Base-by-base conservation (phyloP, 1,139 yeast species). In the Nakaseomyces nivariensis region DNA sequence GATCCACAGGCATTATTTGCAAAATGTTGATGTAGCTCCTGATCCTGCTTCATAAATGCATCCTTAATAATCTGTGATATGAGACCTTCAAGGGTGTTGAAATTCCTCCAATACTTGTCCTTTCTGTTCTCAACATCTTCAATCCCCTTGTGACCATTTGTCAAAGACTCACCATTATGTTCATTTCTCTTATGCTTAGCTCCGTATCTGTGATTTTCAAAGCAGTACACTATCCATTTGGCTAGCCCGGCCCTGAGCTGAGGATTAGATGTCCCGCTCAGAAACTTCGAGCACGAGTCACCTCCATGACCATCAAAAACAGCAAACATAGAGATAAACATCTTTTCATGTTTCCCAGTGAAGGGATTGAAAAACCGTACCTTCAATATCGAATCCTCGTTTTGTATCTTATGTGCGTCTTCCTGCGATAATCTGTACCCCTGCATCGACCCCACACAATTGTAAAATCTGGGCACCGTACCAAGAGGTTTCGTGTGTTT, bases 231-330 rank as follows among this genome's bases (percentile, higher is more conserved):
- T 8, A 65, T 58, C 66, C 67, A 64, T 48, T 60, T 61, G 13
- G 61, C 56, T 22, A 65, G 40, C 3, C 68, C 67, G 32, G 56
- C 55, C 43, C 49, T 50, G 58, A 26, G 53, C 29, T 61, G 59
- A 2, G 74, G 72, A 13, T 80, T 68, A 29, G 66, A 67, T n/a
- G 72, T 72, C 42, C 65, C 65, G 41, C 80, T 72, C 4, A 84
- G 68, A 56, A 70, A 77, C 43, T 73, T 74, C 1, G 90, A 81
- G 38, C 85, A 75, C 33, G 74, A 73, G 13, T 75, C 72, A 22
- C 90, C 90, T 2, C 94, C 94, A 63, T 85, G 94, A 3, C 94
- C 94, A 64, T 85, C 94, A 66, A 82, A 85, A 4, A 85, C 85
- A 0, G 83, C 88, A 63, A 81, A 82, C 7, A 84, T 73, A 40